Evolutionary conservation across 768 basidiomycete species (phyloP), one percentile per base, ranked within the genome.

Genomic region (Leccinellum albellum): DNA sequence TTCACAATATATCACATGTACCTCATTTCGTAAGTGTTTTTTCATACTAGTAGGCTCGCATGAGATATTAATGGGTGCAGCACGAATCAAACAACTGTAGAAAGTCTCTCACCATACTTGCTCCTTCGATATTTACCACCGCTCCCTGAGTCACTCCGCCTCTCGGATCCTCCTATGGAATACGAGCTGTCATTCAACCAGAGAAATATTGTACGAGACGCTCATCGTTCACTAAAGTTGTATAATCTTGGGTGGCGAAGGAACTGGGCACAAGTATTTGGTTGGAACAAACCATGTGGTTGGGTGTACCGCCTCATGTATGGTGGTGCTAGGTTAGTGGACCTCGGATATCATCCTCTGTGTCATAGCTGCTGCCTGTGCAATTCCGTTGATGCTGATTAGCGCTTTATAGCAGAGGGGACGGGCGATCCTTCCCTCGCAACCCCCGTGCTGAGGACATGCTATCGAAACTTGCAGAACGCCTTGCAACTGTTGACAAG

Each of bases 41-140:
- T 54, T 47, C 45, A 45, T 35, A 26, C 13, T 26, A 6, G 23
- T 60, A 21, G 13, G 42, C 40, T 23, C 10, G 32, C 29, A 53
- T n/a, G 3, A 20, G 14, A 15, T 49, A 29, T 56, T 48, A 54
- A 37, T 2, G 9, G 14, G 31, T 53, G 32, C 58, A 91, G 89
- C 33, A 91, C 86, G 26, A 93, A 93, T 67, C 89, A 92, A 73
- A 92, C 91, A n/a, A 93, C 91, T 0, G 60, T 91, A 21, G 91
- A 93, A 66, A 78, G 83, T 55, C 77, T 91, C 37, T 83, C 89
- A 0, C 89, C 89, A 1, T 92, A 88, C 69, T 69, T 88, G 26
- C 76, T 93, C 14, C 76, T 94, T 51, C 83, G 86, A 54, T 73
- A 89, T 64, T 75, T 92, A 26, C 87, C 91, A 31, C 80, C 81